These are phyloP conservation scores for Phytophthora tubulina DNA, from an alignment of 352 stramenopile species.

Conservation along the genomic window DNA sequence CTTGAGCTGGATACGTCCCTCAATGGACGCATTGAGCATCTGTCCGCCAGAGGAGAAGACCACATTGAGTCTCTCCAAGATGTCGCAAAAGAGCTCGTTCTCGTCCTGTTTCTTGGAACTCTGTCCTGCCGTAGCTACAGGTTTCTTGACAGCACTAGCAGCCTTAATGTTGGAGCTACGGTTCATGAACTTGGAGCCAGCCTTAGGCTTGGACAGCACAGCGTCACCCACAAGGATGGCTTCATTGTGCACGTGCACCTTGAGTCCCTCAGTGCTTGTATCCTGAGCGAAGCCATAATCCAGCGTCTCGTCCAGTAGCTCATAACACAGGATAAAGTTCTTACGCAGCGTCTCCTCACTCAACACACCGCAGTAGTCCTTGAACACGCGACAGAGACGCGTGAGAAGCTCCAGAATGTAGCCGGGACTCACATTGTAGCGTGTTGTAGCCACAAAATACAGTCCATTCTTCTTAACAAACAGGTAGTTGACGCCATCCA, in stretches of 20 bases:
- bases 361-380: slow-evolving; percentile 99
- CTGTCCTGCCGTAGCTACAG: slow-evolving; percentile 76
- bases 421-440: slow-evolving; percentile 96
- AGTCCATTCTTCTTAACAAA: slow-evolving; percentile 99
- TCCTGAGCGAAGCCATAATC: slow-evolving; percentile 99
- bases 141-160: slow-evolving; percentile 91
- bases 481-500: slow-evolving; percentile 98
- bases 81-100: slow-evolving; percentile 99
- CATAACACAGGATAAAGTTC: slow-evolving; percentile 99
- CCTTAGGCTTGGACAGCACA: slow-evolving; percentile 88
- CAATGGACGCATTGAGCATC: slow-evolving; percentile 98
- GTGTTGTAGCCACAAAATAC: slow-evolving; percentile 98
- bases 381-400: slow-evolving; percentile 96
- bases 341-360: slow-evolving; percentile 99
- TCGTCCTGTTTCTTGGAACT: slow-evolving; percentile 89
- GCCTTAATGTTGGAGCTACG: slow-evolving; percentile 83
- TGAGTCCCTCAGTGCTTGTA: slow-evolving; percentile 97
- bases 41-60: slow-evolving; percentile 97
- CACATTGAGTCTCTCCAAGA: slow-evolving; percentile 98
- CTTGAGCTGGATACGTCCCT: slow-evolving; percentile 99
- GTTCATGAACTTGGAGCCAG: slow-evolving; percentile 90
- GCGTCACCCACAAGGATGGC: slow-evolving; percentile 94
- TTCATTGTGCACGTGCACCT: slow-evolving; percentile 99
- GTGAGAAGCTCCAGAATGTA: slow-evolving; percentile 97
- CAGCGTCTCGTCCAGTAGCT: slow-evolving; percentile 99